Percentiles rank a stretch among this genome's conserved stretches.
Conservation (phyloP, 2,329 filamentous ascomycete genomes). For the Claviceps sp. region DNA sequence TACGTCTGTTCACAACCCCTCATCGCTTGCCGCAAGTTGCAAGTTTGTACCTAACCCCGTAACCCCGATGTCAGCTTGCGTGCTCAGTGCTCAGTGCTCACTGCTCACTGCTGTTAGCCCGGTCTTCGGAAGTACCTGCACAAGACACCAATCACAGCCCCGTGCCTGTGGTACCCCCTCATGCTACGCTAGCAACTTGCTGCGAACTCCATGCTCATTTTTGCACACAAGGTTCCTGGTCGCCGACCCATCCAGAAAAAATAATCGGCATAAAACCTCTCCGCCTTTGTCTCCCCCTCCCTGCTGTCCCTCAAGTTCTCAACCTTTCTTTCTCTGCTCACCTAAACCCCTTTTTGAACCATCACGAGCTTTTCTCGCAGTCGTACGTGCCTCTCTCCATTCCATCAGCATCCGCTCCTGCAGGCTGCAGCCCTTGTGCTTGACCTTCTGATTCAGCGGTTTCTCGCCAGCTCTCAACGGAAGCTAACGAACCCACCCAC, state of each 20-base stretch:
- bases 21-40: no score
- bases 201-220: no score
- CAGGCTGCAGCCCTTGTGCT: background rate
- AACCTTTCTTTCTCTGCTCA: background rate
- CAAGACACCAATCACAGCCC: no score
- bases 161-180: background rate
- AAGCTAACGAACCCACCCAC: background rate
- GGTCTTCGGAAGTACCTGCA: slow-evolving; percentile 3
- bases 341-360: background rate
- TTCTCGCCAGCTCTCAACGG: background rate
- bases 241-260: background rate
- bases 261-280: slow-evolving; percentile 7
- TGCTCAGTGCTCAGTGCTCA: background rate
- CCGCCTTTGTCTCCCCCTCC: slow-evolving; percentile 6
- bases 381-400: background rate
- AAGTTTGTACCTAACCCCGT: no score
- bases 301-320: background rate
- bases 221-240: background rate
- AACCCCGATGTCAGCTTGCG: no score
- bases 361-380: background rate
- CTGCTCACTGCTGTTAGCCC: background rate
- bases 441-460: no score
- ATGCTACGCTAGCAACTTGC: background rate
- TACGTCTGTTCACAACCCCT: background rate
- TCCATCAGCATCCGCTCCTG: background rate